These are phyloP conservation scores for Cyclotella kingstonii DNA, from an alignment of 108 stramenopile genomes.

Conservation along the genomic window DNA sequence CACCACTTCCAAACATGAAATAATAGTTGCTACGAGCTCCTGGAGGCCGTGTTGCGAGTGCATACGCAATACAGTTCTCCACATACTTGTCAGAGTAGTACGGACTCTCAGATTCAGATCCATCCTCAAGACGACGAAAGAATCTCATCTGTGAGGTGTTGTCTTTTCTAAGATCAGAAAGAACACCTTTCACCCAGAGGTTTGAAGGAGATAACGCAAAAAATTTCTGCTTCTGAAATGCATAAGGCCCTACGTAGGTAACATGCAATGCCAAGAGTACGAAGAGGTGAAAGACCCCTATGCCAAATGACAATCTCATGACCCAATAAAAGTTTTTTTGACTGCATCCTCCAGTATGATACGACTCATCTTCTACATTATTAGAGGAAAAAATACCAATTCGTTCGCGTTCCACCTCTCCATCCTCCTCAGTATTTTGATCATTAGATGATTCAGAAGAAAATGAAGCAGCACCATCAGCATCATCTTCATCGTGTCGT, in stretches of 20 bases:
- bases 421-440: conserved; percentile 14
- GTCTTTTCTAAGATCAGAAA: no score
- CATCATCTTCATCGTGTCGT: conserved; percentile 1
- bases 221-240: conserved; percentile 14
- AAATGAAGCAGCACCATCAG: neutral
- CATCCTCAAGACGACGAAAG: neutral
- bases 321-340: conserved; percentile 32
- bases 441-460: neutral
- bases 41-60: conserved; percentile 32
- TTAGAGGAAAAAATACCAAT: neutral
- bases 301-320: conserved; percentile 22
- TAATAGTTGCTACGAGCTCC: conserved; percentile 36
- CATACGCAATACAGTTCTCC: conserved; percentile 40
- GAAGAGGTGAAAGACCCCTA: conserved; percentile 34
- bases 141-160: no score
- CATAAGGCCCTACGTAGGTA: conserved; percentile 47
- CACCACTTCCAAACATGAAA: conserved; percentile 20
- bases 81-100: conserved; percentile 1
- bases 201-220: neutral
- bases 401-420: neutral
- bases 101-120: neutral
- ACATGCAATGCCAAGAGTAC: conserved; percentile 36
- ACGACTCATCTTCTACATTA: neutral
- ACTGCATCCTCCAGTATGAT: conserved; percentile 37
- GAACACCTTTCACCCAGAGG: no score